Conservation (phyloP, 768 basidiomycete genomes). For the Dendrothele bispora region DNA sequence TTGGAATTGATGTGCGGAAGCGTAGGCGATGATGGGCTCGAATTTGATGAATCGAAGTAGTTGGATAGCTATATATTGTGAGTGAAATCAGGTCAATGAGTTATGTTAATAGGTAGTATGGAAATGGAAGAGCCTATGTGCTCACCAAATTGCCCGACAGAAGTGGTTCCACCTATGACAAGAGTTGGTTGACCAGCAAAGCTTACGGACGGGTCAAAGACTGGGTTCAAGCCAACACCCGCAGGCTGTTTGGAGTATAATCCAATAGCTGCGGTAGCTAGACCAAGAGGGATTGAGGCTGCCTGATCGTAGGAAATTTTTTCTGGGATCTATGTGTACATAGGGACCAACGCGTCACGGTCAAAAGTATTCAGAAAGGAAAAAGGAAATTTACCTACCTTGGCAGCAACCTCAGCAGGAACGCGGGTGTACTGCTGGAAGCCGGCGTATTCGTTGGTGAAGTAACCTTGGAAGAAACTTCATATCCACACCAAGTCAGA, state of each 20-base stretch:
- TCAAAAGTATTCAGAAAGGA: conserved; percentile 11
- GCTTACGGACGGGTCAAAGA: conserved; percentile 36
- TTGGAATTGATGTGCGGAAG: conserved; percentile 28
- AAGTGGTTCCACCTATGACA: conserved; percentile 47
- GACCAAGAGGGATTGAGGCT: conserved; percentile 45
- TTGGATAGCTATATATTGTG: conserved; percentile 8
- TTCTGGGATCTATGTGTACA: conserved; percentile 49
- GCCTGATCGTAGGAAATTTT: conserved; percentile 49
- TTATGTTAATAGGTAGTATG: background rate
- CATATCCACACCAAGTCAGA: too few relatives aligned
- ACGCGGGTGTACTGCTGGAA: conserved; percentile 47
- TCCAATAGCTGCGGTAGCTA: conserved; percentile 52
- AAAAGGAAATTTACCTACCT: conserved; percentile 23
- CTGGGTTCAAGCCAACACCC: conserved; percentile 40
- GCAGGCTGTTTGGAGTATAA: conserved; percentile 38
- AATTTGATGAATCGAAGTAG: background rate
- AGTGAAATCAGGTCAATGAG: too few relatives aligned
- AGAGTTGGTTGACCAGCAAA: conserved; percentile 45
- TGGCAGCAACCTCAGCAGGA: conserved; percentile 38
- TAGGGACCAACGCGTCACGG: too few relatives aligned
- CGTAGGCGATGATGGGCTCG: conserved; percentile 33
- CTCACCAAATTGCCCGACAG: conserved; percentile 51
- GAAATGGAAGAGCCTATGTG: background rate
- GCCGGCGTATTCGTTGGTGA: conserved; percentile 33
- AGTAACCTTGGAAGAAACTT: conserved; percentile 41